Conservation (phyloP, 2,329 filamentous ascomycete genomes). For the Zymoseptoria brevis region DNA sequence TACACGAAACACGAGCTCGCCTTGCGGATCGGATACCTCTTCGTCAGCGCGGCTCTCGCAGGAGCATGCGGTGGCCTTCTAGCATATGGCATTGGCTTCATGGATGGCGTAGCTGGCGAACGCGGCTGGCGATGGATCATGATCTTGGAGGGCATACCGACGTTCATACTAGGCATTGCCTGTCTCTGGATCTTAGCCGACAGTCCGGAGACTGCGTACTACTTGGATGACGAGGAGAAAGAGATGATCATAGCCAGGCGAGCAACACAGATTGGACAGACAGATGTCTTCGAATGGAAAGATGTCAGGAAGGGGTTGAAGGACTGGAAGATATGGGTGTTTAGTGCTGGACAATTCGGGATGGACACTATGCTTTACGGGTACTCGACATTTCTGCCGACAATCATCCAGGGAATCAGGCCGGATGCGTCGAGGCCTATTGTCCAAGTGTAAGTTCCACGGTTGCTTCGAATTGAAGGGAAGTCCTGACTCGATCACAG, state of each 20-base stretch:
- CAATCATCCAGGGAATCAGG: slow-evolving; percentile 65
- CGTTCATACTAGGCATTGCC: slow-evolving; percentile 48
- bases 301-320: slow-evolving; percentile 60
- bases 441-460: slow-evolving; percentile 49
- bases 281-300: slow-evolving; percentile 46
- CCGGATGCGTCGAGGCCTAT: slow-evolving; percentile 52
- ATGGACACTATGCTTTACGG: slow-evolving; percentile 71
- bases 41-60: slow-evolving; percentile 61
- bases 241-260: slow-evolving; percentile 47
- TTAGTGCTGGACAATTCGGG: slow-evolving; percentile 63
- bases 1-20: slow-evolving; percentile 68
- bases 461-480: not conserved
- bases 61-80: slow-evolving; percentile 66
- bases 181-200: slow-evolving; percentile 53
- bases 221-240: slow-evolving; percentile 52
- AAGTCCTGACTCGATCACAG: not conserved
- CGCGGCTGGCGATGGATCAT: slow-evolving; percentile 67
- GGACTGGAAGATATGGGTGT: slow-evolving; percentile 70
- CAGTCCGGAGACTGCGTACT: slow-evolving; percentile 56
- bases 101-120: slow-evolving; percentile 59
- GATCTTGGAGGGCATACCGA: slow-evolving; percentile 51
- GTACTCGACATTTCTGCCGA: slow-evolving; percentile 69
- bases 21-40: slow-evolving; percentile 64
- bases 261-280: slow-evolving; percentile 43
- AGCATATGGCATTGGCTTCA: slow-evolving; percentile 64